Conservation (phyloP, 495 filamentous ascomycete genomes). For the Sporormia fimetaria region DNA sequence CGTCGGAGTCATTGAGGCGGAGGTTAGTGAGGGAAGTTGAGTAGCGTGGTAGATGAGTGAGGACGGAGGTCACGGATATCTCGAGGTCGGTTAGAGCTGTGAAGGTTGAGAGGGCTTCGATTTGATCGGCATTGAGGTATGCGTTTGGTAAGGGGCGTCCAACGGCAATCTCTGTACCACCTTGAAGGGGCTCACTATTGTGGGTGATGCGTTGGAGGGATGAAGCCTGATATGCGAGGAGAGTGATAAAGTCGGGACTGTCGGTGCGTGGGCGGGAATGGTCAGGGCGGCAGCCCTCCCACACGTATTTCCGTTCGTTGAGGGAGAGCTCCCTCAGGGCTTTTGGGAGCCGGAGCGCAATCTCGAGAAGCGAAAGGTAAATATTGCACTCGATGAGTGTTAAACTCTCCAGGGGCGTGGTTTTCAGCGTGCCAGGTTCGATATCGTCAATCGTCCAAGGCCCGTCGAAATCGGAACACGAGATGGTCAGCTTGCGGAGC, state of each 20-base stretch:
- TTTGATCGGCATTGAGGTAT: no score
- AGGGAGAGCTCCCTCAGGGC: constrained; percentile 18
- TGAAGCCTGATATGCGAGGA: constrained; percentile 10
- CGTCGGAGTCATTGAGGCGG: no score
- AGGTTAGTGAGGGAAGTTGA: no score
- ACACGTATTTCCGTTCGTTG: constrained; percentile 15
- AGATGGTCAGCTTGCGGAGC: constrained; percentile 14
- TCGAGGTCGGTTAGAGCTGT: no score
- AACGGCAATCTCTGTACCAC: no score
- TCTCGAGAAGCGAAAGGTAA: constrained; percentile 8
- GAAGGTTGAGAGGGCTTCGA: no score
- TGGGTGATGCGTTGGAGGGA: constrained; percentile 16
- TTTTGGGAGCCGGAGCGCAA: constrained; percentile 11
- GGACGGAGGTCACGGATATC: no score
- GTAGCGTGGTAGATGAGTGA: no score
- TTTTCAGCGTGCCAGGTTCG: constrained; percentile 4
- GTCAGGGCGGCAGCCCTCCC: constrained; percentile 3
- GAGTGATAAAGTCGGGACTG: constrained; percentile 9
- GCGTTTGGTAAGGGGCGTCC: no score
- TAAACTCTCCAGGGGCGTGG: constrained; percentile 12
- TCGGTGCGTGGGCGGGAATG: neutral
- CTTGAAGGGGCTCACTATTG: constrained; percentile 1
- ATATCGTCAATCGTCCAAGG: constrained; percentile 2
- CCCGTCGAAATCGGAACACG: constrained; percentile 14
- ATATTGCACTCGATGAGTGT: constrained; percentile 24